These are phyloP conservation scores for Graphiopsis chlorocephala DNA, from an alignment of 2,329 filamentous ascomycete species.

Conservation along the genomic window DNA sequence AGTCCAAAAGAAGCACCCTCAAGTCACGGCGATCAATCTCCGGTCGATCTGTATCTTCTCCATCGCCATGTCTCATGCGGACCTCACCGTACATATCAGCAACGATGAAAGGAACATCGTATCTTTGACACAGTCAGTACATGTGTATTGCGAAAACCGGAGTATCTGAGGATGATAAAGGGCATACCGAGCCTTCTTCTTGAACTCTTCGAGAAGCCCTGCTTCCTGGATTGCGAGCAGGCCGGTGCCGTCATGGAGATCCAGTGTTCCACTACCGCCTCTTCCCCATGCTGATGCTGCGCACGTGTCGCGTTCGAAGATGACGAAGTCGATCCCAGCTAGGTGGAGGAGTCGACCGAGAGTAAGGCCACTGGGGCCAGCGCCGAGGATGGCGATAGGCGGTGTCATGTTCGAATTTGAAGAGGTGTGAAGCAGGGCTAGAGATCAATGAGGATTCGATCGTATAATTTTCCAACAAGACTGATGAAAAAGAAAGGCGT, in stretches of 20 bases:
- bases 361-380: constrained; percentile 32
- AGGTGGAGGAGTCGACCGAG: constrained; percentile 30
- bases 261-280: constrained; percentile 30
- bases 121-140: constrained; percentile 1
- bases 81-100: constrained; percentile 24
- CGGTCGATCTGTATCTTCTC: constrained; percentile 34
- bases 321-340: constrained; percentile 23
- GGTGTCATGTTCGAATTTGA: constrained; percentile 13
- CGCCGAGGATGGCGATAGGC: constrained; percentile 34
- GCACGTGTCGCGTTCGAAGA: constrained; percentile 31
- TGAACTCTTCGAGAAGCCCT: constrained; percentile 32
- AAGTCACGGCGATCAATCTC: constrained; percentile 43
- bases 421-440: background rate
- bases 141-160: background rate
- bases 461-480: background rate
- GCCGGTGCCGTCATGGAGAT: constrained; percentile 31
- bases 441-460: too few species aligned
- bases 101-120: constrained; percentile 23
- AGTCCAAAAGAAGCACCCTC: constrained; percentile 37
- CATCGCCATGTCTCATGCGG: constrained; percentile 17
- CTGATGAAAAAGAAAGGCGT: background rate
- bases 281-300: constrained; percentile 5
- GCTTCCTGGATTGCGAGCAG: constrained; percentile 31
- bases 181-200: constrained; percentile 23
- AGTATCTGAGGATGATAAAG: background rate